Evolutionary conservation across 23 red algal genomes (phyloP).

Genomic region (Gracilaria gracilis): DNA sequence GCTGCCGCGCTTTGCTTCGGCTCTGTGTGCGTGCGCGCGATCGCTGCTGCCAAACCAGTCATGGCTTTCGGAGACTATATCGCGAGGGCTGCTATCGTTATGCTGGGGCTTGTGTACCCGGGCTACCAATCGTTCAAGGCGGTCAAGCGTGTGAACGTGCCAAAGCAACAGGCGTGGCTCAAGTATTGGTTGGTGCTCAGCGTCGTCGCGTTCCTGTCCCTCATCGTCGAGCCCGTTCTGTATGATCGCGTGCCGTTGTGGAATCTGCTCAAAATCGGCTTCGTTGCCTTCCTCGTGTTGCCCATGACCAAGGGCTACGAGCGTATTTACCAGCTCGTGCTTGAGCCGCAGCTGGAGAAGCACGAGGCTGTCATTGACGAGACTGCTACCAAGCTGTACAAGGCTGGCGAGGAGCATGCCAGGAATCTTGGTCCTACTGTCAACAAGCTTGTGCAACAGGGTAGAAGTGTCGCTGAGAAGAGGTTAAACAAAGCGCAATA

Average conservation of each 20-base stretch:
- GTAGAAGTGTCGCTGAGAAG: constrained; percentile 29
- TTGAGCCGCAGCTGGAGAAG: constrained; percentile 71
- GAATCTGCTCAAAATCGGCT: constrained; percentile 66
- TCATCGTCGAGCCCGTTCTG: constrained; percentile 72
- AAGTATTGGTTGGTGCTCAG: constrained; percentile 80
- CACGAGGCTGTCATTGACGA: constrained; percentile 80
- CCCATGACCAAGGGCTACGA: constrained; percentile 69
- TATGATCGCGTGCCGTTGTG: constrained; percentile 60
- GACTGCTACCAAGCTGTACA: constrained; percentile 41
- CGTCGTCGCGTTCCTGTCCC: constrained; percentile 46
- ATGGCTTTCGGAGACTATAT: constrained; percentile 65
- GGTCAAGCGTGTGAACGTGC: constrained; percentile 61
- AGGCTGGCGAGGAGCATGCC: constrained; percentile 65
- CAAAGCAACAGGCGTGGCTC: constrained; percentile 68
- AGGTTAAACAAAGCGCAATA: constrained; percentile 52
- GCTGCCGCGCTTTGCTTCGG: background rate
- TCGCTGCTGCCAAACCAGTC: background rate
- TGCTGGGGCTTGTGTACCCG: constrained; percentile 58
- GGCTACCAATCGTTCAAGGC: constrained; percentile 88
- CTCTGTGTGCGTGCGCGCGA: background rate
- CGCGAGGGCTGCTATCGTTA: constrained; percentile 50
- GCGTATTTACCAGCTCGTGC: constrained; percentile 63
- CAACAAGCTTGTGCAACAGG: constrained; percentile 45
- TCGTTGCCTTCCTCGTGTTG: constrained; percentile 63
- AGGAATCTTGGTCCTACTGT: constrained; percentile 49